Conservation (phyloP, 305 asterid species). For the Rubia balearica region DNA sequence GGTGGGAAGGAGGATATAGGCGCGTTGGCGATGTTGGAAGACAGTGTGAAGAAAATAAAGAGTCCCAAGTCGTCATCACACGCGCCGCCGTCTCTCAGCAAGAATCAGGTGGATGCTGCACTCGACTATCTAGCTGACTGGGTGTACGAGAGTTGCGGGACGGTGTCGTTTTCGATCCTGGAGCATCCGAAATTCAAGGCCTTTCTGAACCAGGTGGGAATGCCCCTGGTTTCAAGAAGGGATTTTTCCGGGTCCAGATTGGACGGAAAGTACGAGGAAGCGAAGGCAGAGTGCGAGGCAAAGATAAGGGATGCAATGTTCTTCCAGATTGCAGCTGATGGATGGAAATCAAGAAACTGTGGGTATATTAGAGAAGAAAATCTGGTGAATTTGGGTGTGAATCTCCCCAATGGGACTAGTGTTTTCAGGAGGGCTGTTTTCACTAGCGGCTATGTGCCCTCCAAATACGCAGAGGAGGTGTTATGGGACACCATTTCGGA, state of each 20-base stretch:
- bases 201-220: slow-evolving; percentile 66
- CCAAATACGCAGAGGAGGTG: slow-evolving; percentile 74
- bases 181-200: slow-evolving; percentile 88
- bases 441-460: slow-evolving; percentile 47
- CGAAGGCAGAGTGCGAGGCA: slow-evolving; percentile 65
- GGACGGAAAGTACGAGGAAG: slow-evolving; percentile 58
- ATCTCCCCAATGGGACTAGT: slow-evolving; percentile 86
- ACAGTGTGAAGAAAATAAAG: slow-evolving; percentile 73
- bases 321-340: slow-evolving; percentile 81
- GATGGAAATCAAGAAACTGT: slow-evolving; percentile 52
- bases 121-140: slow-evolving; percentile 72
- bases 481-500: slow-evolving; percentile 68
- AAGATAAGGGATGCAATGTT: slow-evolving; percentile 86
- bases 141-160: slow-evolving; percentile 83
- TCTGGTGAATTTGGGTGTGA: slow-evolving; percentile 58
- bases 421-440: slow-evolving; percentile 64
- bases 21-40: slow-evolving; percentile 75
- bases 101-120: slow-evolving; percentile 61
- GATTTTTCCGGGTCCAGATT: slow-evolving; percentile 53
- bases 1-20: slow-evolving; percentile 96
- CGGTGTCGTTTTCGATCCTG: slow-evolving; percentile 64
- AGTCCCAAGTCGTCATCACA: slow-evolving; percentile 62
- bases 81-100: slow-evolving; percentile 40
- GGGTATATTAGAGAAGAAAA: slow-evolving; percentile 39
- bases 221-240: slow-evolving; percentile 51